Evolutionary conservation across 2,329 filamentous ascomycete genomes (phyloP), one percentile per base, ranked within the genome.

Genomic region (Clarireedia hainanense): DNA sequence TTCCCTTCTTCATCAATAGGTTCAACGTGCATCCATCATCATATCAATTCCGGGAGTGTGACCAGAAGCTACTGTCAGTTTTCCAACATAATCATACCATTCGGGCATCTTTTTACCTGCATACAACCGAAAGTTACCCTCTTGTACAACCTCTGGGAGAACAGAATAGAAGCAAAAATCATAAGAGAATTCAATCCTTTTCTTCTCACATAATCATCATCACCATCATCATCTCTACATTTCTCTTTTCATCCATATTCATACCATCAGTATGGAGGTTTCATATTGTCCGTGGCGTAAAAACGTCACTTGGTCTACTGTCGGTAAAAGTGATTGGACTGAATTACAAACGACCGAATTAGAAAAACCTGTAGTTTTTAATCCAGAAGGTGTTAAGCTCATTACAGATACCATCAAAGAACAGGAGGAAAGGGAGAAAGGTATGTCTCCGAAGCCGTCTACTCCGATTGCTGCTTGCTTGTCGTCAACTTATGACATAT

Each of bases 271-370:
- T 64, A 68, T 65, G 66, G 65, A 66, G 42, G 57, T 68, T 62
- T 65, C 66, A 55, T 65, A 60, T 56, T 67, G 65, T 65, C 66
- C 66, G 50, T 61, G 65, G 50, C 59, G 65, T 60, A 58, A 58
- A 43, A 60, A 58, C 47, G 60, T 65, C 57, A 59, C 36, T 42
- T 64, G 63, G 59, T 64, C 63, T 24, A 26, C 47, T 26, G 52
- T 42, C 47, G 50, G 42, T 55, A 48, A 20, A 50, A 55, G 52
- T 50, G 59, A 66, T 59, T 64, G 61, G 46, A 62, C 60, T 20
- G 49, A 48, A 45, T 43, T 55, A n/a, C 52, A 55, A 48, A 45
- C 37, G 50, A 27, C 46, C 58, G 27, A 55, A 50, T 30, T 50
- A 10, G 23, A 20, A 42, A 26, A 43, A 43, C 40, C 40, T 23